Evolutionary conservation across 495 filamentous ascomycete species (phyloP).

Genomic region (Emericellopsis terricola): DNA sequence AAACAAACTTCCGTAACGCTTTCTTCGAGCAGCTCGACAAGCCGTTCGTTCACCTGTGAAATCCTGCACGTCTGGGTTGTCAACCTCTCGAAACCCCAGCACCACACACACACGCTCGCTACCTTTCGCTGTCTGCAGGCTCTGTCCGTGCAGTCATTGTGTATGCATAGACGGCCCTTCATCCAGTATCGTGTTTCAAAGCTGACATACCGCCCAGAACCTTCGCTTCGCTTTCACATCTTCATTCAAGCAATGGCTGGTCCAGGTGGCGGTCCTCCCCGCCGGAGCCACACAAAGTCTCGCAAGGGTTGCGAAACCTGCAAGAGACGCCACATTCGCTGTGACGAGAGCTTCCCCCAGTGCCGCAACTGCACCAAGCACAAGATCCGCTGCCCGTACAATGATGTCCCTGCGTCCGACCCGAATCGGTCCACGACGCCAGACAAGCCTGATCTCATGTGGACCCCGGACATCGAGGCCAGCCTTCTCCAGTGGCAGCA

Average conservation of each 20-base stretch:
- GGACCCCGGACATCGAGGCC: constrained; percentile 65
- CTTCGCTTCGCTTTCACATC: constrained; percentile 14
- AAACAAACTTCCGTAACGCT: no score
- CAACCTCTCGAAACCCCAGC: no score
- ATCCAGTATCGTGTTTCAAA: no score
- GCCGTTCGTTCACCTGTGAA: no score
- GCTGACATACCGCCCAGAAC: no score
- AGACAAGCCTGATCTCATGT: constrained; percentile 60
- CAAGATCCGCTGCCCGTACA: constrained; percentile 94
- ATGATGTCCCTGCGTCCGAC: constrained; percentile 53
- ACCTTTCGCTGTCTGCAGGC: no score
- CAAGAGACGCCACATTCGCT: constrained; percentile 93
- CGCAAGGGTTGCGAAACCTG: constrained; percentile 94
- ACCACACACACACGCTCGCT: no score
- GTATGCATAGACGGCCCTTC: no score
- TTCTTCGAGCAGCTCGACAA: no score
- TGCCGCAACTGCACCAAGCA: constrained; percentile 98
- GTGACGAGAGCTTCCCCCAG: constrained; percentile 94
- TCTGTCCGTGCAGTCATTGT: no score
- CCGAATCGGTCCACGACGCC: constrained; percentile 43
- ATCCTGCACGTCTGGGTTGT: no score
- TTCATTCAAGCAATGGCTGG: constrained; percentile 41
- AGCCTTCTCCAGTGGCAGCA: constrained; percentile 69
- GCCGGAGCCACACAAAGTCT: constrained; percentile 88
- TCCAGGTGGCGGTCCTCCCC: constrained; percentile 52